A percentile compares a stretch with the other conserved stretches of the same genome.
phyloP scores from a whole-genome alignment of 192 early-diverging fungal genomes.

The Geosiphon pyriformis region DNA sequence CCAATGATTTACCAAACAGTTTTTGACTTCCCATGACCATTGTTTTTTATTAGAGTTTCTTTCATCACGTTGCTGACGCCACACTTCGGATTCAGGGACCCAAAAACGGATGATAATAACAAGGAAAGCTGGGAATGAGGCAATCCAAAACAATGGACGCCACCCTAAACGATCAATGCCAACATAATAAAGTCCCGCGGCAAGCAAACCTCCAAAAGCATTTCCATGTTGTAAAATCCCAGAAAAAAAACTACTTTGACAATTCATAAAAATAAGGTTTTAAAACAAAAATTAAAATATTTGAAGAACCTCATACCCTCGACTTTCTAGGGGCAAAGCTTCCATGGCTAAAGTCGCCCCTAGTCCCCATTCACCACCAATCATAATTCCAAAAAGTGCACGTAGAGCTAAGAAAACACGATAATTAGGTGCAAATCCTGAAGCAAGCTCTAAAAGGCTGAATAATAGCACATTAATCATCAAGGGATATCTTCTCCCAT shows the following conservation, averaged over 20 bases:
- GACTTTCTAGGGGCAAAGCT: conserved; percentile 54
- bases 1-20: conserved; percentile 45
- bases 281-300: neutral
- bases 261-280: too few relatives aligned
- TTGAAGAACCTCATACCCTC: conserved; percentile 37
- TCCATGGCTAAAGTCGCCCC: conserved; percentile 70
- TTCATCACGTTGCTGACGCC: conserved; percentile 35
- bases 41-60: conserved; percentile 26
- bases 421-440: conserved; percentile 60
- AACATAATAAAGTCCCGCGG: conserved; percentile 53
- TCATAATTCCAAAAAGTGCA: conserved; percentile 57
- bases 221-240: conserved; percentile 74
- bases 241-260: conserved; percentile 60
- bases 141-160: conserved; percentile 69
- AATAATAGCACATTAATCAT: conserved; percentile 61
- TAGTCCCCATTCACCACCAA: conserved; percentile 75
- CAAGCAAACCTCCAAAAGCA: conserved; percentile 62
- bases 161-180: conserved; percentile 53
- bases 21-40: conserved; percentile 20
- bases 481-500: conserved; percentile 63
- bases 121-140: conserved; percentile 51
- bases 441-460: conserved; percentile 54
- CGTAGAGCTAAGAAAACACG: conserved; percentile 56
- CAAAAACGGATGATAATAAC: conserved; percentile 55
- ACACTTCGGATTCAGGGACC: conserved; percentile 58